A percentile compares a stretch with the other conserved stretches of the same genome.
Evolutionary conservation across 1,284 basidiomycete species (phyloP).

Genomic region (Malassezia dermatis): DNA sequence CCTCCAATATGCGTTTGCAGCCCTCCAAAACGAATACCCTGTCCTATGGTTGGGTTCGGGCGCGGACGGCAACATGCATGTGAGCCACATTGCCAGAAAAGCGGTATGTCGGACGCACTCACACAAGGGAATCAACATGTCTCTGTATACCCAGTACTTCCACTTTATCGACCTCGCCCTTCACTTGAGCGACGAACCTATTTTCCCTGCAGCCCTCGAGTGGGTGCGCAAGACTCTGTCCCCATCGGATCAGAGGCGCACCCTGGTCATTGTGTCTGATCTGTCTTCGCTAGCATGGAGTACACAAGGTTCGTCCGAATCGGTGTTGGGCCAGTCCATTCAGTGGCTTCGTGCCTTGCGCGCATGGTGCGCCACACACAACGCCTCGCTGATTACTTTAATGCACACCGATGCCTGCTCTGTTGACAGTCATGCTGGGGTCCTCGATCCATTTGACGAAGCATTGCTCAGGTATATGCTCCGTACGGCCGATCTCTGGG

Average conservation of each 20-base stretch:
- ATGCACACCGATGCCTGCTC: conserved; percentile 9
- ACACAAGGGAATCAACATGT: neutral
- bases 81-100: conserved; percentile 8
- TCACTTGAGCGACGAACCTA: neutral
- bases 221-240: neutral
- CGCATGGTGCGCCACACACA: neutral
- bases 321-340: neutral
- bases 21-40: neutral
- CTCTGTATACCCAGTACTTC: neutral
- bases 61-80: conserved; percentile 9
- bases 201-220: neutral
- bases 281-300: conserved; percentile 11
- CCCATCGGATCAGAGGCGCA: neutral
- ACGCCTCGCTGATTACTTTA: conserved; percentile 7
- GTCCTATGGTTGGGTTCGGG: conserved; percentile 9
- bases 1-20: conserved; percentile 1
- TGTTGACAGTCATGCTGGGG: neutral
- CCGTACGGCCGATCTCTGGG: conserved; percentile 14
- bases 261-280: conserved; percentile 8
- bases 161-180: neutral
- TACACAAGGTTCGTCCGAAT: neutral
- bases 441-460: conserved; percentile 10
- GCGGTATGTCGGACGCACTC: neutral
- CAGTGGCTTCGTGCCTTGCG: conserved; percentile 3
- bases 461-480: conserved; percentile 8